phyloP scores from a whole-genome alignment of 2,329 filamentous ascomycete species.

The Talaromyces sp. region DNA sequence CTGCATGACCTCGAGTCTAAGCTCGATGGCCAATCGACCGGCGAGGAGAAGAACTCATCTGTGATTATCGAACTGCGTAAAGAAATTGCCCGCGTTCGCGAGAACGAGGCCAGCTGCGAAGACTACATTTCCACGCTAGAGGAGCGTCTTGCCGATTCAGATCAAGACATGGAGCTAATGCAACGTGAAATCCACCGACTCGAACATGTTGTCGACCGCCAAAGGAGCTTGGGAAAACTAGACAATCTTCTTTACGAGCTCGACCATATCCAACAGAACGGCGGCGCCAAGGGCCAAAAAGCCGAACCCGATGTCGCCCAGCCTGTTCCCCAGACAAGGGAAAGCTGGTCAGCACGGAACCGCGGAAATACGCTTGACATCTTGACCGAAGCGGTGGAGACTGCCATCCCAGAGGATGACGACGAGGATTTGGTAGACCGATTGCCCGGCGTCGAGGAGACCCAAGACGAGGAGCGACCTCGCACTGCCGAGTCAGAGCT shows the following conservation, averaged over 20 bases:
- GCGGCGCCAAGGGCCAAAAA: conserved; percentile 34
- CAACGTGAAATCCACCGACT: conserved; percentile 91
- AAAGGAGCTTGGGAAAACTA: conserved; percentile 89
- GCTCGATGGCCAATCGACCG: conserved; percentile 82
- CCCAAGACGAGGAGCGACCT: conserved; percentile 17
- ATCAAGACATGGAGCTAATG: conserved; percentile 95
- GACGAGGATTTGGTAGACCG: conserved; percentile 35
- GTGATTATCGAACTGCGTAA: conserved; percentile 85
- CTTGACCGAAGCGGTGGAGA: conserved; percentile 41
- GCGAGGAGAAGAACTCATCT: conserved; percentile 86
- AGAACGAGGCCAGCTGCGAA: conserved; percentile 85
- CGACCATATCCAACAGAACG: conserved; percentile 64
- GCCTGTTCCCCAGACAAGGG: conserved; percentile 13
- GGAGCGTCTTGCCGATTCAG: conserved; percentile 88
- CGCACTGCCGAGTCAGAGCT: conserved; percentile 27
- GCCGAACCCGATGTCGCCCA: conserved; percentile 17
- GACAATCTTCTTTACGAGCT: conserved; percentile 89
- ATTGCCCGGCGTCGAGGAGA: conserved; percentile 23
- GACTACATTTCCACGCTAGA: conserved; percentile 97
- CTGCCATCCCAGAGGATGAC: conserved; percentile 42
- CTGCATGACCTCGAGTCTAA: conserved; percentile 87
- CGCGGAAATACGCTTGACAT: conserved; percentile 37
- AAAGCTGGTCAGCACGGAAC: conserved; percentile 23
- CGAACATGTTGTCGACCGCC: conserved; percentile 91
- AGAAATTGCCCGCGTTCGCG: conserved; percentile 79